Conservation (phyloP, 345 rosid species). For the Streptanthus diversifolius region DNA sequence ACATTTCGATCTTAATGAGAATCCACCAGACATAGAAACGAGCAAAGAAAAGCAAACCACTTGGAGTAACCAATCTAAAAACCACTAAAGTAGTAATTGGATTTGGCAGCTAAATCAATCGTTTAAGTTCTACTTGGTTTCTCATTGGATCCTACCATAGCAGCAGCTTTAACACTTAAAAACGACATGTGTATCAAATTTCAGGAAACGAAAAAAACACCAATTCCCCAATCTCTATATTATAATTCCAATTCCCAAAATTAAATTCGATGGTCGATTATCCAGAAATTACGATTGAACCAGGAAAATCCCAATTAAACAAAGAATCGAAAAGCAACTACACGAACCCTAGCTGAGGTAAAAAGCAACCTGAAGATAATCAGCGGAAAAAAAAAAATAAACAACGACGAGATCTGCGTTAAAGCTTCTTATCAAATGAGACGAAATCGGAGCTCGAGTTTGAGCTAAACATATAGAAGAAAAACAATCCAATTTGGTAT, state of each 20-base stretch:
- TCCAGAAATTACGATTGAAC: constrained; percentile 1
- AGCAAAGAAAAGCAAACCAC: neutral
- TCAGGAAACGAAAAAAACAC: neutral
- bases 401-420: constrained; percentile 14
- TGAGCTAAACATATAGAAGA: constrained; percentile 12
- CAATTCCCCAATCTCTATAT: constrained; percentile 1
- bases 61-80: neutral
- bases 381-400: neutral
- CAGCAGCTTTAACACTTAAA: neutral
- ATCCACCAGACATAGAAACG: neutral
- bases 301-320: neutral
- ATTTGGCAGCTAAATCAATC: constrained; percentile 3
- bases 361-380: neutral
- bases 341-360: constrained; percentile 35
- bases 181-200: neutral
- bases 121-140: neutral
- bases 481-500: constrained; percentile 6
- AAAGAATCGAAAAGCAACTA: constrained; percentile 4
- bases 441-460: constrained; percentile 21
- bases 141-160: neutral
- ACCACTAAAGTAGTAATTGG: neutral
- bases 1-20: constrained; percentile 2
- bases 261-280: neutral
- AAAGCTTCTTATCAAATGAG: neutral
- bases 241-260: neutral